Percentiles rank a stretch among this genome's conserved stretches.
phyloP scores from a whole-genome alignment of 768 basidiomycete genomes.

The Termitomyces sp. region DNA sequence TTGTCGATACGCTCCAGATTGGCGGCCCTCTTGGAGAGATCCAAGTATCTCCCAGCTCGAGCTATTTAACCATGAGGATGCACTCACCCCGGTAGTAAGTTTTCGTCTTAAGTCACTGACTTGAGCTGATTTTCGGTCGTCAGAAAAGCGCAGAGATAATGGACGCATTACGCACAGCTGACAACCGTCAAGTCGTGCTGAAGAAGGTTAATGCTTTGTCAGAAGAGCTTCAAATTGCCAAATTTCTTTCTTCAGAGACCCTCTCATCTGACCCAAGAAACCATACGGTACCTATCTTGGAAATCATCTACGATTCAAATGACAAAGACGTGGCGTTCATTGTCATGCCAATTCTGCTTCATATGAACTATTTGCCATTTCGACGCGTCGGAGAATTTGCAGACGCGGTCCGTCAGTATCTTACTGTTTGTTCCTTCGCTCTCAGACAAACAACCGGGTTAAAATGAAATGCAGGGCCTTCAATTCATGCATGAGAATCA shows the following conservation, averaged over 20 bases:
- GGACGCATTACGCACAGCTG: background rate
- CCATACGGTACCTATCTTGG: slow-evolving; percentile 6
- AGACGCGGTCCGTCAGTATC: slow-evolving; percentile 4
- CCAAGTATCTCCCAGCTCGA: background rate
- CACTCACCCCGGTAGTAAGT: background rate
- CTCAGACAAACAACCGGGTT: background rate
- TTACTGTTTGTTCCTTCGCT: background rate
- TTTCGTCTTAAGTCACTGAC: background rate
- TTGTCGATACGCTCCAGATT: slow-evolving; percentile 2
- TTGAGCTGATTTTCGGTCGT: background rate
- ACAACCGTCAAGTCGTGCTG: slow-evolving; percentile 4
- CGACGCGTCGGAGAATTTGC: slow-evolving; percentile 10
- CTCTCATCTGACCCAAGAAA: slow-evolving; percentile 6
- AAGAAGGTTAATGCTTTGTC: background rate
- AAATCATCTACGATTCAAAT: background rate
- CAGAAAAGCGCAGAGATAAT: background rate
- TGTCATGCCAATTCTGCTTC: slow-evolving; percentile 11
- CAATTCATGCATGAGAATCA: slow-evolving; percentile 19
- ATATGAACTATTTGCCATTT: slow-evolving; percentile 7
- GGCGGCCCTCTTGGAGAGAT: background rate
- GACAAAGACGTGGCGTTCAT: slow-evolving; percentile 4
- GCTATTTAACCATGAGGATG: background rate
- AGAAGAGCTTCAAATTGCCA: slow-evolving; percentile 2
- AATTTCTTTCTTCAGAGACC: background rate
- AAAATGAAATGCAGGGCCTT: slow-evolving; percentile 12